Base-by-base conservation (phyloP, 306 rosid genomes). In the Neltuma alba region DNA sequence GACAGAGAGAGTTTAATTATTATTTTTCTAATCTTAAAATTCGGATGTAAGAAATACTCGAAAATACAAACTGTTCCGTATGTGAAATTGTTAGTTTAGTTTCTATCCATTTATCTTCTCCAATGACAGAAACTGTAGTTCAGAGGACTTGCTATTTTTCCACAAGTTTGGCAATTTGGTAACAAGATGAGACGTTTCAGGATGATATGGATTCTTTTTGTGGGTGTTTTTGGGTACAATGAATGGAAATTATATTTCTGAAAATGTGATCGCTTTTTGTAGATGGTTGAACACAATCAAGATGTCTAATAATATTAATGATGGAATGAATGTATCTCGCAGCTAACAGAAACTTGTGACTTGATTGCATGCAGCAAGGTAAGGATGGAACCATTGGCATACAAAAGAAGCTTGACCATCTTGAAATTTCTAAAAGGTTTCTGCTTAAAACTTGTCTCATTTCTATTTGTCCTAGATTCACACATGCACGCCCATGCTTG, bases 391-490 rank as follows among this genome's bases (percentile, higher is more conserved):
- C 70, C 11, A 45, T 76, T 23, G 27, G 41, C 88, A 74, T 90
- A 82, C 79, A 82, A 21, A 87, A 82, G 89, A 92, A 70, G 79
- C 71, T 94, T 33, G 93, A 92, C 78, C 72, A 81, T 14, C 85
- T 94, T 57, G 97, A 94, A 78, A 78, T 72, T 82, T 87, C 89
- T 58, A 86, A 81, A 81, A 81, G 97, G 97, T 91, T 66, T 38
- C 66, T 28, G 31, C 37, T 54, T 54, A n/a, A 20, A n/a, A 52
- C 58, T n/a, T n/a, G 27, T 60, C 63, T 58, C 7, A 13, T 25
- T 58, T 58, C 31, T 3, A 10, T 57, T 11, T 5, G 65, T 58
- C 65, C 18, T 27, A 27, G 3, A 13, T 60, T 4, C 6, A 58
- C 34, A 27, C 18, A 25, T 10, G 14, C 31, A 58, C 9, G 25